These are phyloP conservation scores for Gracilaria caudata DNA, from an alignment of 23 red algal species.

Conservation along the genomic window DNA sequence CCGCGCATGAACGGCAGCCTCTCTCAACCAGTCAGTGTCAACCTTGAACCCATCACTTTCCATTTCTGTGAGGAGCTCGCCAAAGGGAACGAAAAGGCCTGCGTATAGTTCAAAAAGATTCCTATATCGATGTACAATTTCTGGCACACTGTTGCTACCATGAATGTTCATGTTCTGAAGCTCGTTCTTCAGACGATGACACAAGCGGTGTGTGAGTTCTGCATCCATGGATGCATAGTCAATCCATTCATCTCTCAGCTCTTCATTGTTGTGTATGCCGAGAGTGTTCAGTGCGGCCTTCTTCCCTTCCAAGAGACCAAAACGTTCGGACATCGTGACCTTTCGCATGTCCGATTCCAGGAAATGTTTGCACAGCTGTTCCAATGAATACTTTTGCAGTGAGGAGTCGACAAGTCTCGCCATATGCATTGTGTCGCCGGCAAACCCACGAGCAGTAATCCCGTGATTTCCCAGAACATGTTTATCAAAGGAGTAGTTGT, in stretches of 20 bases:
- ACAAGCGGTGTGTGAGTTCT: conserved; percentile 70
- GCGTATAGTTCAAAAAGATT: conserved; percentile 76
- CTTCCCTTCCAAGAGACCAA: conserved; percentile 63
- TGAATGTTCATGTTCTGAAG: conserved; percentile 39
- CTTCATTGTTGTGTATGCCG: conserved; percentile 48
- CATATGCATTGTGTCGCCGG: conserved; percentile 97
- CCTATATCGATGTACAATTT: conserved; percentile 16
- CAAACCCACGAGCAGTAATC: conserved; percentile 77
- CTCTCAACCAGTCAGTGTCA: conserved; percentile 66
- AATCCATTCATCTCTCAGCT: conserved; percentile 69
- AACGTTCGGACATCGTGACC: conserved; percentile 54
- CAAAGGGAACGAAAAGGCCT: conserved; percentile 75
- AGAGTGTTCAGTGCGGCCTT: conserved; percentile 52
- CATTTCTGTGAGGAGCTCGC: conserved; percentile 87
- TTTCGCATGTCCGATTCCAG: conserved; percentile 51
- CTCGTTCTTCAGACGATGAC: conserved; percentile 11
- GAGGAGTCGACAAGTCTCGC: conserved; percentile 75
- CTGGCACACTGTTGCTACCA: conserved; percentile 32
- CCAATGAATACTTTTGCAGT: conserved; percentile 63
- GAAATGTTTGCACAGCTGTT: conserved; percentile 54
- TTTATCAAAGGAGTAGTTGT: conserved; percentile 92
- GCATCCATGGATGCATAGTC: conserved; percentile 84
- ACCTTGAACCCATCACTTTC: conserved; percentile 86
- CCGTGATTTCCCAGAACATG: conserved; percentile 81
- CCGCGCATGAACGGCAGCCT: conserved; percentile 55